phyloP scores from a whole-genome alignment of 169 alveolate genomes.

The Plasmodium gonderi region DNA sequence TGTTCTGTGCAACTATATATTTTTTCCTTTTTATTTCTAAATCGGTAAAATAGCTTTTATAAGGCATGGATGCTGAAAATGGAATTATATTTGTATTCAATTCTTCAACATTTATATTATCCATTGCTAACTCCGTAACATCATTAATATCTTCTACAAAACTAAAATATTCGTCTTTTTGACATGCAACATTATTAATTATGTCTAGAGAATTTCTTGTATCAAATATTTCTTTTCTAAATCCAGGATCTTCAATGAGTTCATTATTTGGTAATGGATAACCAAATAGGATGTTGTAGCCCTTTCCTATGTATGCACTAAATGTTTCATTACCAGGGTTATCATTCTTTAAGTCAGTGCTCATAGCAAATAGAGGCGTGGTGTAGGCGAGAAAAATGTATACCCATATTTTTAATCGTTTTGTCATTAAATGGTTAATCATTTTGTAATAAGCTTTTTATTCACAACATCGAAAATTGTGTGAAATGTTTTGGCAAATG shows the following conservation, averaged over 20 bases:
- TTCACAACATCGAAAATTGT: not conserved
- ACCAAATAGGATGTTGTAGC: conserved; percentile 66
- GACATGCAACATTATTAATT: conserved; percentile 11
- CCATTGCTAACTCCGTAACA: conserved; percentile 49
- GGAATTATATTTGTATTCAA: conserved; percentile 29
- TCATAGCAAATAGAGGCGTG: no score
- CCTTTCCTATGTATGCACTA: conserved; percentile 55
- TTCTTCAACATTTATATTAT: conserved; percentile 46
- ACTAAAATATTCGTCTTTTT: conserved; percentile 48
- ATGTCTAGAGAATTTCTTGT: conserved; percentile 24
- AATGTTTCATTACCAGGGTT: conserved; percentile 18
- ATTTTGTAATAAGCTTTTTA: not conserved
- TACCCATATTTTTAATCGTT: not conserved
- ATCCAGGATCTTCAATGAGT: conserved; percentile 55
- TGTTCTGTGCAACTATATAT: conserved; percentile 50
- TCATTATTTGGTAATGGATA: conserved; percentile 69
- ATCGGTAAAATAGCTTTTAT: conserved; percentile 46
- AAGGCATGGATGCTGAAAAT: conserved; percentile 72
- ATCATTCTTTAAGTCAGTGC: not conserved
- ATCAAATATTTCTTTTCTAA: conserved; percentile 36
- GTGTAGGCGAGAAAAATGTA: not conserved
- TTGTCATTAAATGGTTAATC: not conserved
- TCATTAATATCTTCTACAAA: conserved; percentile 53
- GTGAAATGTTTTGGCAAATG: no score
- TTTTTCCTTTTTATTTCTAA: conserved; percentile 57